Conservation (phyloP, 495 filamentous ascomycete species). For the Podospora conica region DNA sequence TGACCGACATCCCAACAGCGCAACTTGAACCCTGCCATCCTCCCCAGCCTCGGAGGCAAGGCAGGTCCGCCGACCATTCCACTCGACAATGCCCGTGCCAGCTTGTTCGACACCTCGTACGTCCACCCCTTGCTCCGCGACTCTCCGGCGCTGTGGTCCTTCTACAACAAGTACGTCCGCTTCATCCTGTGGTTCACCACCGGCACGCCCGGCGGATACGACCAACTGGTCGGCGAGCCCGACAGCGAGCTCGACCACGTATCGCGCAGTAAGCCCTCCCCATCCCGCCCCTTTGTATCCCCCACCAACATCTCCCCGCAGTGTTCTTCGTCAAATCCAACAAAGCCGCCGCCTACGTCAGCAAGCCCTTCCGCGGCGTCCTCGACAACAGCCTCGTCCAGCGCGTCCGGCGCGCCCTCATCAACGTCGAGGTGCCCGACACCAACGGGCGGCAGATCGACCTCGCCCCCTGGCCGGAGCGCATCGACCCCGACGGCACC, state of each 20-base stretch:
- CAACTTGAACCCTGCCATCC: constrained; percentile 26
- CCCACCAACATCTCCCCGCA: neutral
- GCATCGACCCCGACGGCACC: constrained; percentile 20
- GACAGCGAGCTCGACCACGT: constrained; percentile 20
- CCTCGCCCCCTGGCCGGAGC: constrained; percentile 32
- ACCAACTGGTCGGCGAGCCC: constrained; percentile 36
- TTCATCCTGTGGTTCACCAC: constrained; percentile 35
- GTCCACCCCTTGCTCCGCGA: constrained; percentile 38
- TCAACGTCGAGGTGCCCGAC: constrained; percentile 25
- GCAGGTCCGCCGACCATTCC: constrained; percentile 33
- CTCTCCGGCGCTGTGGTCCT: constrained; percentile 34
- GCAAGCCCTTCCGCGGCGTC: constrained; percentile 28
- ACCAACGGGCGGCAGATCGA: constrained; percentile 28
- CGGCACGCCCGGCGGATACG: constrained; percentile 33
- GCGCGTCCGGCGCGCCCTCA: constrained; percentile 26
- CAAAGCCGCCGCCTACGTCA: constrained; percentile 36
- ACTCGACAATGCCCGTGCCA: constrained; percentile 36
- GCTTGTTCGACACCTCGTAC: constrained; percentile 45
- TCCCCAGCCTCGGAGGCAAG: constrained; percentile 27
- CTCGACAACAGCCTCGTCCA: constrained; percentile 5
- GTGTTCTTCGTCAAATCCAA: constrained; percentile 40
- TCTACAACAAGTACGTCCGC: constrained; percentile 36
- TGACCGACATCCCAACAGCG: constrained; percentile 12
- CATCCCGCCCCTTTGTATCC: neutral
- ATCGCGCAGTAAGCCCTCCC: constrained; percentile 10